Base-by-base conservation (phyloP, 495 filamentous ascomycete genomes). In the Aspergillus kassunensis region DNA sequence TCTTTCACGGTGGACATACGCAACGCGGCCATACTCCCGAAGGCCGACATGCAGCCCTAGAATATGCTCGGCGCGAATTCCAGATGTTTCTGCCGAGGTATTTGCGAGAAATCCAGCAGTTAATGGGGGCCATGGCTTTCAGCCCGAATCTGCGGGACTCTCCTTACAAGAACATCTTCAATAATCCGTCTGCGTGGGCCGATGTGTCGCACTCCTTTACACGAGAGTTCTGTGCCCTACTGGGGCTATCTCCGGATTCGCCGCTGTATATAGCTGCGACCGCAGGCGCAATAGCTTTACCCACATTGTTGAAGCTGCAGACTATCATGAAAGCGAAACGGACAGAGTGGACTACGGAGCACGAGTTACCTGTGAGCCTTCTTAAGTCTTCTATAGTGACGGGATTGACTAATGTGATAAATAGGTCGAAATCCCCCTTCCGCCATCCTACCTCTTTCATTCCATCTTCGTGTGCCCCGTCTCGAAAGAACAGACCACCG, bases 381-480 rank as follows among this genome's bases (percentile, higher is more conserved):
- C 21, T 16, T 1, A 15, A 10, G 3, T 12, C 12, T 21, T 24
- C 9, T 42, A 30, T 6, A 48, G 61, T 43, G 64, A 29, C n/a
- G 29, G 31, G 42, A 35, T 4, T 2, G 13, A 27, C 51, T 53
- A 53, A 53, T 16, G 6, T 45, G 5, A 13, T 15, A 10, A 39
- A 15, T 53, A 86, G 83, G 85, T 95, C 50, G 93, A 96, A 70
- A 95, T 93, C 1, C 85, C 93, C 0, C 80, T 99, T 0, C 93
- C 93, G 0, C 78, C 81, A 16, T 81, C 82, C 31, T 96, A 95
- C 74, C 80, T 90, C 41, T 99, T 92, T 76, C 93, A 99, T 68
- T 86, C 83, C 36, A 96, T 99, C 61, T 97, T 99, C 61, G 93
- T 99, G 25, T 99, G 93, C 61, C 93, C 93, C 4, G 95, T 99